phyloP scores from a whole-genome alignment of 2,329 filamentous ascomycete genomes.

The Leptographium procerum region DNA sequence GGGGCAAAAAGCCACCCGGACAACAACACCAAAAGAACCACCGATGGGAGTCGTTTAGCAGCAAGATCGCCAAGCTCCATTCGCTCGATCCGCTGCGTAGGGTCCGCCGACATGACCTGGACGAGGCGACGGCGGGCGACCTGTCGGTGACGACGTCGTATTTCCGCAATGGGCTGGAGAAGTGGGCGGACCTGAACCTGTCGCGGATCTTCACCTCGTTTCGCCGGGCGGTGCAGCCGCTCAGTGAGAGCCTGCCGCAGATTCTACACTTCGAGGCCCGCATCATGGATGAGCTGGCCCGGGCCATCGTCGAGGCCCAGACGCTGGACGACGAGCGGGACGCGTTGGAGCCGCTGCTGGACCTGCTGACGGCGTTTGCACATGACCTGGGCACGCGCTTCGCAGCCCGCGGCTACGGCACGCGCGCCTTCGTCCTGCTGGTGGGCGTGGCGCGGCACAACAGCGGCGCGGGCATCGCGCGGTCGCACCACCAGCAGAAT shows the following conservation, averaged over 20 bases:
- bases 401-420: conserved; percentile 64
- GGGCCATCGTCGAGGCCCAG: conserved; percentile 56
- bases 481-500: conserved; percentile 24
- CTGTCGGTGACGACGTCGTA: conserved; percentile 71
- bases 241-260: conserved; percentile 84
- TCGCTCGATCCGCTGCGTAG: conserved; percentile 82
- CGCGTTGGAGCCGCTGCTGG: conserved; percentile 74
- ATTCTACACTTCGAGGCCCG: conserved; percentile 81
- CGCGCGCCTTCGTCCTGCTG: conserved; percentile 61
- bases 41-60: conserved; percentile 82
- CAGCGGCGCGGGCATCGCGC: conserved; percentile 6
- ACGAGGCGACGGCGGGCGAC: conserved; percentile 50
- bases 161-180: conserved; percentile 69
- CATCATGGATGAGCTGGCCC: conserved; percentile 67
- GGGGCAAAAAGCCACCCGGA: conserved; percentile 46
- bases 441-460: conserved; percentile 51
- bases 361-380: conserved; percentile 86
- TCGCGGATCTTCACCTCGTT: conserved; percentile 72
- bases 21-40: conserved; percentile 62
- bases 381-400: conserved; percentile 82
- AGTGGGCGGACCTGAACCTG: conserved; percentile 87
- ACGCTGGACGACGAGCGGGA: conserved; percentile 40
- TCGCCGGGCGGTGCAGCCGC: conserved; percentile 58
- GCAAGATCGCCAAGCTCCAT: conserved; percentile 82
- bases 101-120: conserved; percentile 74